phyloP scores from a whole-genome alignment of 2,329 filamentous ascomycete species.

The Furcasterigmium furcatum region DNA sequence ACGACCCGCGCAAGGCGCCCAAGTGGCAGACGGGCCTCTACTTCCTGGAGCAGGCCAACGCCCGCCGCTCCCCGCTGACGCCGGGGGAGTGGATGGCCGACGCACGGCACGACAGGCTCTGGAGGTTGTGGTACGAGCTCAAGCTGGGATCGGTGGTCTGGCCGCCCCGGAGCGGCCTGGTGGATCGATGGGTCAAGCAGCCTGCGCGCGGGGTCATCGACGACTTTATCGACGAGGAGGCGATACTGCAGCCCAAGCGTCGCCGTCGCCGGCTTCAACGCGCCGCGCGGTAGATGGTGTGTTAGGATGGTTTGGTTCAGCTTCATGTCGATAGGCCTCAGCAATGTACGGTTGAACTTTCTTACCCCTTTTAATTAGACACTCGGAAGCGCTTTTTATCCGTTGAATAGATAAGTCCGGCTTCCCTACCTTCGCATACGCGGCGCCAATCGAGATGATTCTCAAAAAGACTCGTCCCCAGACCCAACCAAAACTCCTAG shows the following conservation, averaged over 20 bases:
- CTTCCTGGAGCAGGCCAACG: background rate
- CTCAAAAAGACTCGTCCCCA: too few species aligned
- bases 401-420: too few species aligned
- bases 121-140: background rate
- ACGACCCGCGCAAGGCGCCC: background rate
- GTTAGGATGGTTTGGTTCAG: too few species aligned
- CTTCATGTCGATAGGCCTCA: too few species aligned
- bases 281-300: too few species aligned
- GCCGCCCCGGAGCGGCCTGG: background rate
- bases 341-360: too few species aligned
- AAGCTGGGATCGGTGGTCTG: background rate
- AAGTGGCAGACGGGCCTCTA: background rate
- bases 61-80: background rate
- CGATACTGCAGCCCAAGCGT: background rate
- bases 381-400: too few species aligned
- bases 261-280: background rate
- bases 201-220: background rate
- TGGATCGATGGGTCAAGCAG: background rate
- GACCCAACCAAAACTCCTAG: too few species aligned
- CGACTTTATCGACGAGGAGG: background rate
- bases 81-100: background rate
- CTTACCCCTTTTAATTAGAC: too few species aligned
- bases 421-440: too few species aligned
- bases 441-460: too few species aligned
- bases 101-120: background rate